Conservation (phyloP, 306 rosid species). For the Inga oerstediana region DNA sequence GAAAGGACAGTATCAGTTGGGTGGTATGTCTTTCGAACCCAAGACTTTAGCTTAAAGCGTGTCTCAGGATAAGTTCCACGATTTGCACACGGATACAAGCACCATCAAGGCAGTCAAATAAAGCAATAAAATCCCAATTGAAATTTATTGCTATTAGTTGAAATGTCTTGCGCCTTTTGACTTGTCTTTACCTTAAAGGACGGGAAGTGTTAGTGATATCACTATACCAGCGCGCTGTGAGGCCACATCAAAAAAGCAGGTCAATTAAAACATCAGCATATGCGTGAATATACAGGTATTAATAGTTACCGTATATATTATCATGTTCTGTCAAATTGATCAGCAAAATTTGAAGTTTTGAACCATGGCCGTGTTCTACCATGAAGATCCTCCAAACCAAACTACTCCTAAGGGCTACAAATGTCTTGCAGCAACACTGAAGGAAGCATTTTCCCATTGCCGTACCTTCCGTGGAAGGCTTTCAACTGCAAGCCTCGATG, state of each 20-base stretch:
- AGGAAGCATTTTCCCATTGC: constrained; percentile 64
- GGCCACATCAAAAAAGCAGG: constrained; percentile 67
- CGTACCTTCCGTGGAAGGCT: constrained; percentile 44
- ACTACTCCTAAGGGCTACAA: constrained; percentile 50
- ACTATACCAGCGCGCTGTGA: constrained; percentile 50
- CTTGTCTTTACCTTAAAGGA: constrained; percentile 87
- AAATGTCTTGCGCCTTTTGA: constrained; percentile 44
- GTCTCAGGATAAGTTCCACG: constrained; percentile 41
- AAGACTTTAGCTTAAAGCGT: constrained; percentile 73
- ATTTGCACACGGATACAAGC: neutral
- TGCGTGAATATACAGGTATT: constrained; percentile 20
- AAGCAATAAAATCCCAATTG: constrained; percentile 34
- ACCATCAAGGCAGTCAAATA: constrained; percentile 36
- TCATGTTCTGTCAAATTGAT: constrained; percentile 26
- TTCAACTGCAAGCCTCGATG: constrained; percentile 52
- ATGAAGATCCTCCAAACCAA: constrained; percentile 65
- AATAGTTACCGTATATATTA: constrained; percentile 31
- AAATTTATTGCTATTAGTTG: constrained; percentile 30
- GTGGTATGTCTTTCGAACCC: constrained; percentile 61
- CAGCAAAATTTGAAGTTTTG: neutral
- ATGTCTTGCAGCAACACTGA: constrained; percentile 53
- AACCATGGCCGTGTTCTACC: constrained; percentile 71
- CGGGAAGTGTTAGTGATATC: constrained; percentile 36
- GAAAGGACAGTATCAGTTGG: constrained; percentile 43
- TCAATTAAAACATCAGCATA: constrained; percentile 43